Base-by-base conservation (phyloP, 2,329 filamentous ascomycete species). In the Elsinoe arachidis region DNA sequence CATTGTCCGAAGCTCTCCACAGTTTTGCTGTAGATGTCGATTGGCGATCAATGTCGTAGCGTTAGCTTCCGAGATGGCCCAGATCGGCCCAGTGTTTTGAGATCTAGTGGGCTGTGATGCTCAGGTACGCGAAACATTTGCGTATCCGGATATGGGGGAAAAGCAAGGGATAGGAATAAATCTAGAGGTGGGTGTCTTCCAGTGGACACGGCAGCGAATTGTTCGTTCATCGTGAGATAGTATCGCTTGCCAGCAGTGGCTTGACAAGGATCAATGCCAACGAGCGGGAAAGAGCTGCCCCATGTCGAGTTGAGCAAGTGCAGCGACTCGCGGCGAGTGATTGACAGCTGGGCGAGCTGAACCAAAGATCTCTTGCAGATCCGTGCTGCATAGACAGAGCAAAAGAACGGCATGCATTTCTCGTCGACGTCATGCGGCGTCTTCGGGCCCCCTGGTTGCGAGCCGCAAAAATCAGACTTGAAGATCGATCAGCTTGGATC, bases 11-110 rank as follows among this genome's bases (percentile, higher is more conserved):
- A 44, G 12, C 41, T 5, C 5, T 49, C 11, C 44, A n/a, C 19
- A 15, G 7, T 12, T 10, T 17, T 19, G 14, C 33, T 35, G 17
- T 17, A 15, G 54, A 47, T 37, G 26, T 38, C 54, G 54, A 56
- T 47, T 56, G 54, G 43, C 54, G 54, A 56, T 49, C 54, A 49
- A 56, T 47, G 33, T 56, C 54, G 54, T 47, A 56, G 41, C 34
- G 26, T 53, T 53, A 53, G 49, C 49, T 53, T 53, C 49, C 49
- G 49, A 37, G 49, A 38, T 37, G 35, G 49, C 49, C 34, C 49
- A 53, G 49, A 53, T 53, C 49, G 49, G 33, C 49, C 34, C 49
- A 26, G 34, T 11, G 15, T 38, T 37, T n/a, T 53, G 49, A 53
- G 49, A 53, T 53, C 49, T 33, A 17, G 17, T 53, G 12, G 15